phyloP scores from a whole-genome alignment of 305 asterid genomes.

The Euphrasia arctica region DNA sequence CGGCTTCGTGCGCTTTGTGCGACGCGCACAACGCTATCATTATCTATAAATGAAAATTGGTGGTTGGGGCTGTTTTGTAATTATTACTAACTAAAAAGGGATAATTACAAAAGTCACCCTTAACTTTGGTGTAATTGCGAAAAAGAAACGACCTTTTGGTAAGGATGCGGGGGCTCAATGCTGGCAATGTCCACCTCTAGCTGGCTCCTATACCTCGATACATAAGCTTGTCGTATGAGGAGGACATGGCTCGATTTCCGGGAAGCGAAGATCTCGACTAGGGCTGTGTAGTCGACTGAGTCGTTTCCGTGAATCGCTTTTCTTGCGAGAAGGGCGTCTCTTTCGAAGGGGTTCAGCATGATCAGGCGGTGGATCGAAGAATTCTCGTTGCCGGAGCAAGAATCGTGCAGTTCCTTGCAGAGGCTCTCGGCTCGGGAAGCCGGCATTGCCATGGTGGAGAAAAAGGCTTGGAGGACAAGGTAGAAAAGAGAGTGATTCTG shows the following conservation, averaged over 20 bases:
- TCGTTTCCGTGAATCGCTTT: slow-evolving; percentile 39
- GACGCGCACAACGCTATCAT: slow-evolving; percentile 68
- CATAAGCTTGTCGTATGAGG: slow-evolving; percentile 58
- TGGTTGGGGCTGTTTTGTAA: neutral
- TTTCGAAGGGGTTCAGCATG: slow-evolving; percentile 54
- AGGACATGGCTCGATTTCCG: slow-evolving; percentile 73
- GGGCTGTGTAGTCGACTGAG: slow-evolving; percentile 34
- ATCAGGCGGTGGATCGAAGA: slow-evolving; percentile 33
- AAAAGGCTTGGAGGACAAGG: slow-evolving; percentile 25
- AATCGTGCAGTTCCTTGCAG: slow-evolving; percentile 48
- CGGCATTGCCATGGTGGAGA: slow-evolving; percentile 20
- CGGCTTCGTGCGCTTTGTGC: slow-evolving; percentile 67
- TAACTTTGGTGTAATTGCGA: neutral
- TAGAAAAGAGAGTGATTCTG: slow-evolving; percentile 16
- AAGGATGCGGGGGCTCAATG: slow-evolving; percentile 60
- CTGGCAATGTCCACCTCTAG: slow-evolving; percentile 49
- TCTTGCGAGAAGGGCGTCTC: slow-evolving; percentile 54
- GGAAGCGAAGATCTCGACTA: slow-evolving; percentile 56
- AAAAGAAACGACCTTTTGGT: slow-evolving; percentile 48
- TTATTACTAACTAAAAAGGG: neutral
- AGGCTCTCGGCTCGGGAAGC: slow-evolving; percentile 31
- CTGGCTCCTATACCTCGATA: slow-evolving; percentile 36
- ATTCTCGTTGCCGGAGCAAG: slow-evolving; percentile 18
- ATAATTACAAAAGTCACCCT: too few relatives aligned
- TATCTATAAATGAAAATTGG: slow-evolving; percentile 33